These are phyloP conservation scores for Amylocystis lapponica DNA, from an alignment of 768 basidiomycete genomes.

Conservation along the genomic window DNA sequence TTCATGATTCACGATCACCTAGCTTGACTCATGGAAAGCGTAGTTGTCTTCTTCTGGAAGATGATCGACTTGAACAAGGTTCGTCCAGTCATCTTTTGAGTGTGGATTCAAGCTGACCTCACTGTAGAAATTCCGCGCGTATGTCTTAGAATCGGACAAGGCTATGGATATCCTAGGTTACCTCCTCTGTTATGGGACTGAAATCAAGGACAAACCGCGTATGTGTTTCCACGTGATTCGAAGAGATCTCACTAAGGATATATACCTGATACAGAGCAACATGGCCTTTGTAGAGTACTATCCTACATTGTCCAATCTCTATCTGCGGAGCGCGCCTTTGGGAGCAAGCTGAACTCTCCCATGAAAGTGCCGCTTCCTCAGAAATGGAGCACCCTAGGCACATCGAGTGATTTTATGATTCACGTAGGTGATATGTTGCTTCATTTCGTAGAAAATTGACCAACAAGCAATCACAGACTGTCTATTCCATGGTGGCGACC, in stretches of 20 bases:
- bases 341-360: slow-evolving; percentile 56
- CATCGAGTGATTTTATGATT: slow-evolving; percentile 81
- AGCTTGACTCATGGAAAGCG: slow-evolving; percentile 3
- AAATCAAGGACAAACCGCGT: slow-evolving; percentile 94
- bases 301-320: slow-evolving; percentile 91
- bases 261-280: slow-evolving; percentile 58
- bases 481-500: slow-evolving; percentile 86
- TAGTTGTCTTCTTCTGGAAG: slow-evolving; percentile 86
- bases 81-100: background rate
- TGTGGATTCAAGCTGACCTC: background rate
- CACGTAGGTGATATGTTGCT: slow-evolving; percentile 45
- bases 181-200: slow-evolving; percentile 75
- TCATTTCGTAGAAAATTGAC: slow-evolving; percentile 1
- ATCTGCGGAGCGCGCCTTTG: slow-evolving; percentile 80
- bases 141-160: slow-evolving; percentile 75
- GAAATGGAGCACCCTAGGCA: slow-evolving; percentile 72
- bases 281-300: slow-evolving; percentile 82
- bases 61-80: slow-evolving; percentile 92
- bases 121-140: slow-evolving; percentile 84
- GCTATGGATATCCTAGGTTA: slow-evolving; percentile 73
- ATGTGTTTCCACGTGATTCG: slow-evolving; percentile 7
- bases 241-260: too few relatives aligned
- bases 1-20: slow-evolving; percentile 7
- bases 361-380: slow-evolving; percentile 62
- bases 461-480: slow-evolving; percentile 45